Base-by-base conservation (phyloP, 2,329 filamentous ascomycete genomes). In the Venturia asperata region DNA sequence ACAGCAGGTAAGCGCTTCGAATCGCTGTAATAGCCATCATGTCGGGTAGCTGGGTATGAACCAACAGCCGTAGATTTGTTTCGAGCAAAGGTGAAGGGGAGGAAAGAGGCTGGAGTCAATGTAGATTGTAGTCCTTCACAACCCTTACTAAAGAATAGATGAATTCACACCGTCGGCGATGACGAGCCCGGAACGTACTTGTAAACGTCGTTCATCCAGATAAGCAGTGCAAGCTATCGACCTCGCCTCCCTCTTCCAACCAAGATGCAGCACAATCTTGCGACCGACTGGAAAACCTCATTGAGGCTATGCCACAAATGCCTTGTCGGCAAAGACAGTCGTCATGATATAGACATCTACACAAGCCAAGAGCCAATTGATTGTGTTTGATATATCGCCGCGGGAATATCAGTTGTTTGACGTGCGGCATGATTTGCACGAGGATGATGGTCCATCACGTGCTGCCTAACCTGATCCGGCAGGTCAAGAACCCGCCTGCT, bases 201-300 rank as follows among this genome's bases (percentile, higher is more conserved):
- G 52, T n/a, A 19, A 9, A 39, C 27, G 52, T 58, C 52, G 37
- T 58, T 4, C 5, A 58, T 58, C 5, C 30, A 58, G 52, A 58
- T 37, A 58, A 58, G 52, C 52, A 3, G 30, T n/a, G 47, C 47
- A 34, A n/a, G 52, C 52, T 15, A 58, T 58, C 30, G 52, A 58
- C 30, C 9, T 58, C 37, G 17, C 30, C 52, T 37, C 4, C 49
- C 49, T 30, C 15, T 34, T 55, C n/a, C 24, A 55, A 15, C 24
- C 49, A 15, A 55, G 27, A 34, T 27, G 27, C 27, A 11, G 52
- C 52, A 58, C 52, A 58, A 58, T 58, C 52, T 37, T 37, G 52
- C 52, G 13, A 4, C 15, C 15, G n/a, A 37, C 27, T 21, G 7
- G 7, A 58, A 7, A 37, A 11, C 9, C 39, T 15, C 52, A 37